phyloP scores from a whole-genome alignment of 2,329 filamentous ascomycete genomes.

The Ophiocordyceps camponoti-leonardi region DNA sequence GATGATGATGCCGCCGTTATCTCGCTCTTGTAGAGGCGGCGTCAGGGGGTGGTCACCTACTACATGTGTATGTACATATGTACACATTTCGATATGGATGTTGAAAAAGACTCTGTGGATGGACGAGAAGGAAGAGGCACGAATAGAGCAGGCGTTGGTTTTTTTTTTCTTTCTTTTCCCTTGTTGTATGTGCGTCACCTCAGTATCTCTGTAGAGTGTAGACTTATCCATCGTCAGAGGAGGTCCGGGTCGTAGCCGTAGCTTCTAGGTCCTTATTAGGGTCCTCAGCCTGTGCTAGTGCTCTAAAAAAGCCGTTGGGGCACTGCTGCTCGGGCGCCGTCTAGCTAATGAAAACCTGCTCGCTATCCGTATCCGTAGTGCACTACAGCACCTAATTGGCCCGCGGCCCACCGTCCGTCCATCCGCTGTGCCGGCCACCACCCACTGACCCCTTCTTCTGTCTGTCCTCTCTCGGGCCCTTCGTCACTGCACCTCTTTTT shows the following conservation, averaged over 20 bases:
- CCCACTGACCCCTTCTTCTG: neutral
- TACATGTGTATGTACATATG: too few relatives aligned
- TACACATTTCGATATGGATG: neutral
- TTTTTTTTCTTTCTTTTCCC: too few relatives aligned
- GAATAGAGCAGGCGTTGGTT: neutral
- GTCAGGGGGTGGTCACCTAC: too few relatives aligned
- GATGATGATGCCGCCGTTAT: too few relatives aligned
- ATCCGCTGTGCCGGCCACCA: neutral
- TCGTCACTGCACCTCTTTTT: neutral
- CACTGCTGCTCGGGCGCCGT: neutral
- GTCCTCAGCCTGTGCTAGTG: neutral
- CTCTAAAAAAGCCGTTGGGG: too few relatives aligned
- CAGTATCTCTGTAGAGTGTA: too few relatives aligned
- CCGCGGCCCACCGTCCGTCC: neutral
- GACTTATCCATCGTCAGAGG: too few relatives aligned
- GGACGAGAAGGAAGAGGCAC: neutral
- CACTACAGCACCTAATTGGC: neutral
- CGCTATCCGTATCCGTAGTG: neutral
- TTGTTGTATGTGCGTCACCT: neutral
- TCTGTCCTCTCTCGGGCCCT: too few relatives aligned
- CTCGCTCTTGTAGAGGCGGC: neutral
- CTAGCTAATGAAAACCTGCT: neutral
- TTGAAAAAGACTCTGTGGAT: neutral
- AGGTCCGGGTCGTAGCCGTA: neutral
- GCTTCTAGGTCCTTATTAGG: neutral